phyloP scores from a whole-genome alignment of 192 early-diverging fungal genomes.

The Backusella macrospora region DNA sequence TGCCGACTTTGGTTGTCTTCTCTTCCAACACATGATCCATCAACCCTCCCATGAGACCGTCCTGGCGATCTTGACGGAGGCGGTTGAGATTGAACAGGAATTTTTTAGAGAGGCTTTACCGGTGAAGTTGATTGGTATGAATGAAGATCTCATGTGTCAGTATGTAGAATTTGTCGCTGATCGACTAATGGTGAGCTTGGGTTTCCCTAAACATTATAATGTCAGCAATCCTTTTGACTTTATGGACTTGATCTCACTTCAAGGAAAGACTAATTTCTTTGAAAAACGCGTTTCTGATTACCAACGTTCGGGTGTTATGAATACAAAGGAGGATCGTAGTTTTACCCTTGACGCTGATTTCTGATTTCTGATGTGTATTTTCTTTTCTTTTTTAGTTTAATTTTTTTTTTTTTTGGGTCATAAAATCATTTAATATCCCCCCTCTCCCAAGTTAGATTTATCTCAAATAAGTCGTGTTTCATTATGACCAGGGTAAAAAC shows the following conservation, averaged over 20 bases:
- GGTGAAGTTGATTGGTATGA: constrained; percentile 93
- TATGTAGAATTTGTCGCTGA: constrained; percentile 99
- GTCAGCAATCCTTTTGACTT: constrained; percentile 94
- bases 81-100: constrained; percentile 90
- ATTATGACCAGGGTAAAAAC: too few relatives aligned
- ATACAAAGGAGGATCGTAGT: constrained; percentile 62
- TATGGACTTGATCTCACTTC: constrained; percentile 96
- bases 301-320: constrained; percentile 87
- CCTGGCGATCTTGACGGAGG: constrained; percentile 74
- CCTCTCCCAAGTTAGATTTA: too few relatives aligned
- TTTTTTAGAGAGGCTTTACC: constrained; percentile 91
- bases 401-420: not conserved
- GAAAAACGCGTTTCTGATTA: constrained; percentile 96
- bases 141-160: constrained; percentile 86
- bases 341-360: constrained; percentile 79
- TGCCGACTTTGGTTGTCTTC: constrained; percentile 93
- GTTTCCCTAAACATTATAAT: constrained; percentile 82
- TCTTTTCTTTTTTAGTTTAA: not conserved
- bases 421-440: too few relatives aligned
- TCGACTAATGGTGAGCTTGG: constrained; percentile 85
- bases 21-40: constrained; percentile 79
- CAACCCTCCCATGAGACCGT: constrained; percentile 70
- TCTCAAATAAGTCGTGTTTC: too few relatives aligned
- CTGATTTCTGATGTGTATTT: constrained; percentile 34
- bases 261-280: constrained; percentile 98